Evolutionary conservation across 257 asterid species (phyloP).

Genomic region (Prunella vulgaris): DNA sequence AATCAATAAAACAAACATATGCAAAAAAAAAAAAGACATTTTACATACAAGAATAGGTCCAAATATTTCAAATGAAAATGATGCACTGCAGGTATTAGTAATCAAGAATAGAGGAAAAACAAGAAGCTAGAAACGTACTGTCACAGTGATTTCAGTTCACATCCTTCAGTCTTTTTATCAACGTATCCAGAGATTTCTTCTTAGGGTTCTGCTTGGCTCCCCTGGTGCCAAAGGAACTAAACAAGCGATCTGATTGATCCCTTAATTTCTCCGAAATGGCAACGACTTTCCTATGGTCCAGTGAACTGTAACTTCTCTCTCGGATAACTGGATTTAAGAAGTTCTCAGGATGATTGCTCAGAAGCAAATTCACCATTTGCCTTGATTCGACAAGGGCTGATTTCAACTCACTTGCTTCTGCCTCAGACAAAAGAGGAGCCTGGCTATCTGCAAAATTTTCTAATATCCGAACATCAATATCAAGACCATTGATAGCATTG

Average conservation of each 20-base stretch:
- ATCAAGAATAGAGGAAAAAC: constrained; percentile 28
- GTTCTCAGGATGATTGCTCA: constrained; percentile 91
- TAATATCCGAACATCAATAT: constrained; percentile 68
- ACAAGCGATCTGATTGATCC: constrained; percentile 86
- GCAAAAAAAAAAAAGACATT: constrained; percentile 21
- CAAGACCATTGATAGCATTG: constrained; percentile 74
- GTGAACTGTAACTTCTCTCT: constrained; percentile 77
- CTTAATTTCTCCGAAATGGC: constrained; percentile 78
- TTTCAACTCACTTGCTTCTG: constrained; percentile 61
- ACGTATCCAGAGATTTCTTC: constrained; percentile 88
- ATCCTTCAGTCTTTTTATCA: constrained; percentile 88
- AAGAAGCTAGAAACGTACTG: constrained; percentile 27
- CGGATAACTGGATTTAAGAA: constrained; percentile 87
- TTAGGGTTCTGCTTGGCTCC: constrained; percentile 85
- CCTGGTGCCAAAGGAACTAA: constrained; percentile 85
- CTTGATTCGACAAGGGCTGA: constrained; percentile 76
- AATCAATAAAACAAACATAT: constrained; percentile 31
- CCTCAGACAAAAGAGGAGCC: constrained; percentile 60
- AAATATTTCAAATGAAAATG: constrained; percentile 22
- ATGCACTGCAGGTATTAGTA: constrained; percentile 26
- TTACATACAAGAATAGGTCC: constrained; percentile 31
- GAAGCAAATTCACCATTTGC: constrained; percentile 82
- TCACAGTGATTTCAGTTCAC: constrained; percentile 43
- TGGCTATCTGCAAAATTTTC: constrained; percentile 95
- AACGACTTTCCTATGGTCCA: constrained; percentile 80